Evolutionary conservation across 176 grass and related monocot genomes (phyloP), one percentile per base, ranked within the genome.

Genomic region (Oryza glaberrima): DNA sequence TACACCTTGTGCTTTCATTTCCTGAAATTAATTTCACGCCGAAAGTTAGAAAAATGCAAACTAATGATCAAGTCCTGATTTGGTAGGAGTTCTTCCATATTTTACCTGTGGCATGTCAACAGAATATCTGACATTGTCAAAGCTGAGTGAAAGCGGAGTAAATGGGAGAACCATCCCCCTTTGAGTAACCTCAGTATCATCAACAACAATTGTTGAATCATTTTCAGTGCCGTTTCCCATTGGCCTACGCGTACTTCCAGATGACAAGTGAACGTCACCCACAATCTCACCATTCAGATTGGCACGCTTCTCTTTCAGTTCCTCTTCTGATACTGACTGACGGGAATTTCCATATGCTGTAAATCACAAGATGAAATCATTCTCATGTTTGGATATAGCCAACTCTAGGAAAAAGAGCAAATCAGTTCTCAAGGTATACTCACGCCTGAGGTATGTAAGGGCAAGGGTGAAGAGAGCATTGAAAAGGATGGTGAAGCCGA

Each of bases 91-190:
- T 28, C 65, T 87, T 79, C 5, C 51, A 64, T 87, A 12, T 79
- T 63, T 81, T 78, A 99, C 96, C 91, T 70, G 89, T 78, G 96
- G 96, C 96, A 99, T 99, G 88, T 96, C 93, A 68, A 99, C 96
- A 51, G 91, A 96, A 69, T 99, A 99, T 77, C 69, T 95, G 38
- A 96, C 69, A 65, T 86, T 81, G 67, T 99, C 90, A 28, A 99
- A 99, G 38, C 84, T 90, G 20, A 99, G 90, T 6, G 93, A 96
- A 63, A 99, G 93, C 0, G 93, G 93, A 20, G 73, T 78, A 82
- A 99, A 99, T 69, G 96, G 96, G 72, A 99, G 93, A 51, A 99
- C 90, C 91, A 99, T 96, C 28, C 96, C 96, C 82, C 82, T 96
- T 64, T 88, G 84, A 11, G 80, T 72, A 23, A 45, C 69, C 13